Conservation (phyloP, 2,329 filamentous ascomycete genomes). For the Penicillium fuscoglaucum region DNA sequence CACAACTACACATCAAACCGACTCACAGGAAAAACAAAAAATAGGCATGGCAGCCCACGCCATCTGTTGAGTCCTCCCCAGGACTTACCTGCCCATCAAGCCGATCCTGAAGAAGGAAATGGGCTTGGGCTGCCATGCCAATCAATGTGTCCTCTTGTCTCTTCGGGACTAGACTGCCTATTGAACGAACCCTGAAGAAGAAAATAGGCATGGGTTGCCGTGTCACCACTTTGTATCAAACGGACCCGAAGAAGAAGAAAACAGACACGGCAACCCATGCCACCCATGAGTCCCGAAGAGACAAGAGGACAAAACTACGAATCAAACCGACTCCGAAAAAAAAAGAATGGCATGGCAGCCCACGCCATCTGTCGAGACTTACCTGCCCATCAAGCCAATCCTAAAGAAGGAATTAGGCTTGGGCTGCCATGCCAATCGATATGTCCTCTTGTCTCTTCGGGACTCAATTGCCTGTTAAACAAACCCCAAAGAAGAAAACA, state of each 20-base stretch:
- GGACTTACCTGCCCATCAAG: neutral
- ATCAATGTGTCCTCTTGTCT: neutral
- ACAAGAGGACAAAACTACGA: too few species aligned
- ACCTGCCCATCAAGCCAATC: too few species aligned
- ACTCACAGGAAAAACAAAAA: too few species aligned
- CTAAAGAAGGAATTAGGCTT: too few species aligned
- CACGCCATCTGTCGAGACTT: too few species aligned
- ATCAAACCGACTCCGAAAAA: too few species aligned
- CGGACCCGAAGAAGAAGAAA: neutral
- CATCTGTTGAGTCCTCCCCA: neutral
- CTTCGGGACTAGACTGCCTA: neutral
- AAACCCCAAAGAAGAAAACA: too few species aligned
- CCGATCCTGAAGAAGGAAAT: neutral
- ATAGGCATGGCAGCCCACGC: neutral
- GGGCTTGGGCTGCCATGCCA: neutral
- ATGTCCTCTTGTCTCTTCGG: too few species aligned
- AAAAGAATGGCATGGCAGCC: too few species aligned
- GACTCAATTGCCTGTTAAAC: too few species aligned
- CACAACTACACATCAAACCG: too few species aligned
- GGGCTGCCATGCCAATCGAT: too few species aligned
- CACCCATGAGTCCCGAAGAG: neutral
- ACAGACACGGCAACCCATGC: neutral
- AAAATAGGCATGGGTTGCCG: neutral
- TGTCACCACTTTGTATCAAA: neutral
- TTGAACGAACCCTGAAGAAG: neutral